Evolutionary conservation across 108 stramenopile genomes (phyloP), one percentile per base, ranked within the genome.

Genomic region (Schizochytrium sp.): DNA sequence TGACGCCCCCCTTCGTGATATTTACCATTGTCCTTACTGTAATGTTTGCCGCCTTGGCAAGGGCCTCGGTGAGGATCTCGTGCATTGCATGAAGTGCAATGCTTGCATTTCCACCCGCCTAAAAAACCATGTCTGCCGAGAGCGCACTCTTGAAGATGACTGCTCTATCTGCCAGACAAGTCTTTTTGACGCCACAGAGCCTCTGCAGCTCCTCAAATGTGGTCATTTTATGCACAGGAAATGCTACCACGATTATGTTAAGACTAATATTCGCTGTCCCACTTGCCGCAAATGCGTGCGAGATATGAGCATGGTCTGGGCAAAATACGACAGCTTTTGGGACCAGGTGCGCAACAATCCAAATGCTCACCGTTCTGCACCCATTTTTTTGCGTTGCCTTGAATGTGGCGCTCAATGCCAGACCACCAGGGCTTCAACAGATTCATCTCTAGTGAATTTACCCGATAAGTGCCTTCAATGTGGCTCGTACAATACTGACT

Each of bases 41-140:
- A 98, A 98, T 88, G 95, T 96, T 0, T 98, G 98, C 88, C 92
- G 97, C 61, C 91, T 94, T 61, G 98, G 98, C 8, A 90, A 94
- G 69, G 97, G 98, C 28, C 93, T 98, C 17, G 97, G 97, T 4
- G 95, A 97, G 57, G 98, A 98, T 88, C 98, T 94, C 92, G 94
- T 96, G 46, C 98, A 98, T 89, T 98, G 98, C 93, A 98, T 98
- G 98, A 94, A 95, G 12, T 98, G 98, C 93, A 98, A 98, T 93
- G 97, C 97, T 10, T 98, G 98, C 89, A 96, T 98, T 19, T 94
- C 95, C 3, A 83, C 76, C 8, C 49, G 55, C 49, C 41, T 94
- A 38, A 93, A 93, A 4, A 61, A 57, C 46, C 96, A 97, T 89
- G 94, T 94, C 5, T 98, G 98, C 92, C 96, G 97, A 89, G 96